Percentiles rank a stretch among this genome's conserved stretches.
Evolutionary conservation across 1,139 yeast genomes (phyloP).

Genomic region (Taiozyma sp.): DNA sequence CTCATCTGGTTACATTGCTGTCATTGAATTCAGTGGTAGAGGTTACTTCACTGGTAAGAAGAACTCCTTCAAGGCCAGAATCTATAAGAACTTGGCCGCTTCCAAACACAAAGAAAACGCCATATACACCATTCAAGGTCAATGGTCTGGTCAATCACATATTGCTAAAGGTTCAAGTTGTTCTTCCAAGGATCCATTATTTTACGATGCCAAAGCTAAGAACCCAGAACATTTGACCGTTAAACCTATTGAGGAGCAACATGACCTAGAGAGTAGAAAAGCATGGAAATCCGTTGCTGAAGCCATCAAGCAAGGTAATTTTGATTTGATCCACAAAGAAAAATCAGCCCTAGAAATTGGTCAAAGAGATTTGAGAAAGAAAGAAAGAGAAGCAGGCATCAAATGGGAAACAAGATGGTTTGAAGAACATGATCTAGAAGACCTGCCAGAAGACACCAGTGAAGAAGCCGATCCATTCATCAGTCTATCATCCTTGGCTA

Average conservation of each 20-base stretch:
- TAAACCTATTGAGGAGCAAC: constrained; percentile 75
- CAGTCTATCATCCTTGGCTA: constrained; percentile 48
- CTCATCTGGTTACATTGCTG: constrained; percentile 70
- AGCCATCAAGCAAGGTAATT: constrained; percentile 75
- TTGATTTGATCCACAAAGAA: constrained; percentile 65
- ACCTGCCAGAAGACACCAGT: constrained; percentile 16
- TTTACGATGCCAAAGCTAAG: constrained; percentile 62
- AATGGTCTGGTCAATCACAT: constrained; percentile 80
- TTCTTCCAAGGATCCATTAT: constrained; percentile 36
- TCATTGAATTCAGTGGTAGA: constrained; percentile 81
- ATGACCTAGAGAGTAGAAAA: constrained; percentile 69
- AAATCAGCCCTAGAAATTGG: constrained; percentile 76
- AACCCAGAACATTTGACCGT: constrained; percentile 58
- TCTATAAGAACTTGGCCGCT: constrained; percentile 50
- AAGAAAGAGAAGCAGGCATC: constrained; percentile 57
- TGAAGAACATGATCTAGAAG: constrained; percentile 44
- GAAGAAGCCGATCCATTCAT: constrained; percentile 41
- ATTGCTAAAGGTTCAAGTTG: constrained; percentile 30
- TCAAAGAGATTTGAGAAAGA: constrained; percentile 76
- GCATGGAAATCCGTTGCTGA: constrained; percentile 89
- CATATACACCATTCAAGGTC: constrained; percentile 77
- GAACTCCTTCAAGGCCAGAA: constrained; percentile 83
- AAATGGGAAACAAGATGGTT: constrained; percentile 84
- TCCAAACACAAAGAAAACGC: constrained; percentile 53
- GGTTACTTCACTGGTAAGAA: constrained; percentile 97